Evolutionary conservation across 257 asterid species (phyloP).

Genomic region (Cordia subcordata): DNA sequence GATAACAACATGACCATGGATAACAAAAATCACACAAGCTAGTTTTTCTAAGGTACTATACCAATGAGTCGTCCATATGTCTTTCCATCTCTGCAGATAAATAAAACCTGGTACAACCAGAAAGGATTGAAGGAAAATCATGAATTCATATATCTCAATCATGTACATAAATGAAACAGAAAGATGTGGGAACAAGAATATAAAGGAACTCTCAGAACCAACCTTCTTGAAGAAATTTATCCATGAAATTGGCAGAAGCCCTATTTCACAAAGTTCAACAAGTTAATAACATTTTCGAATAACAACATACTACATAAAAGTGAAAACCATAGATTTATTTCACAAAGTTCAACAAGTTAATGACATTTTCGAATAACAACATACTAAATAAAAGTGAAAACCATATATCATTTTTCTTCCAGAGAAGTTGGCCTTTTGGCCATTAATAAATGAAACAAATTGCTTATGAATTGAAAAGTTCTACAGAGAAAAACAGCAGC

Average conservation of each 20-base stretch:
- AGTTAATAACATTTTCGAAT: conserved; percentile 9
- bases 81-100: conserved; percentile 55
- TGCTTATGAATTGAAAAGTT: too few relatives aligned
- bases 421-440: too few relatives aligned
- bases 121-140: too few relatives aligned
- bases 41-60: conserved; percentile 20
- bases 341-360: conserved; percentile 19
- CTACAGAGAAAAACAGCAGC: too few relatives aligned
- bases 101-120: conserved; percentile 43
- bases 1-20: too few relatives aligned
- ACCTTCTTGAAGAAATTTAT: conserved; percentile 67
- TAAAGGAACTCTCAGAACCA: conserved; percentile 3
- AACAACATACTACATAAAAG: background rate
- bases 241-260: conserved; percentile 61
- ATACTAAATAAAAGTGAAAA: background rate
- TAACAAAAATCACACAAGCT: background rate
- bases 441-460: too few relatives aligned
- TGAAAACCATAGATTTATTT: conserved; percentile 15
- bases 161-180: background rate
- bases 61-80: conserved; percentile 73
- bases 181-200: conserved; percentile 3
- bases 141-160: background rate
- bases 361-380: conserved; percentile 2
- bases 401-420: background rate
- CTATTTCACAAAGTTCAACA: conserved; percentile 33